These are phyloP conservation scores for Pilobolus umbonatus DNA, from an alignment of 192 early-diverging fungal genomes.

Conservation along the genomic window DNA sequence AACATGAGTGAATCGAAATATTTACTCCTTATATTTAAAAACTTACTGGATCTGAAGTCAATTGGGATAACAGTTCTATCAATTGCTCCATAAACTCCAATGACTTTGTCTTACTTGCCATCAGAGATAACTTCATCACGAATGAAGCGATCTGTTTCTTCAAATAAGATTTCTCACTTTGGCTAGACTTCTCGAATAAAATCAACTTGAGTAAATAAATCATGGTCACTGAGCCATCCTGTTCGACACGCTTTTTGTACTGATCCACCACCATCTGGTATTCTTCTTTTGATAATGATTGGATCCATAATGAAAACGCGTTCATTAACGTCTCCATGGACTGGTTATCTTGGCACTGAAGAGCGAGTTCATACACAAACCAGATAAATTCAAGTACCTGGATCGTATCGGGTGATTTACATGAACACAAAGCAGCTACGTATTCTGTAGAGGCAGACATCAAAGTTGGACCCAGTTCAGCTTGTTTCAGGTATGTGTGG, in stretches of 20 bases:
- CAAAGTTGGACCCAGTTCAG: conserved; percentile 2
- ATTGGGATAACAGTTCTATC: conserved; percentile 33
- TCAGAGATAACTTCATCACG: conserved; percentile 32
- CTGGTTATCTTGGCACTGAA: neutral
- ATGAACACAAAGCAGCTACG: conserved; percentile 17
- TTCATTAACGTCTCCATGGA: neutral
- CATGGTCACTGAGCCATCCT: neutral
- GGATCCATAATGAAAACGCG: conserved; percentile 13
- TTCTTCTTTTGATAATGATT: conserved; percentile 10
- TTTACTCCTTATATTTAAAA: too few relatives aligned
- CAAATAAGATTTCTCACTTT: conserved; percentile 39
- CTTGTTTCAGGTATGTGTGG: neutral
- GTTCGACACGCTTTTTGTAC: conserved; percentile 10
- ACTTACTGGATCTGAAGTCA: conserved; percentile 33
- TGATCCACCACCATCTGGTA: conserved; percentile 6
- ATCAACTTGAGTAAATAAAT: neutral
- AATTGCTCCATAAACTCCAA: conserved; percentile 28
- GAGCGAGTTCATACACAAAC: conserved; percentile 25
- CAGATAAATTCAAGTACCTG: conserved; percentile 19
- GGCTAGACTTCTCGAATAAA: neutral
- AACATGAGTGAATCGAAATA: neutral
- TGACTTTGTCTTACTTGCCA: conserved; percentile 35
- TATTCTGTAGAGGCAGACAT: conserved; percentile 11
- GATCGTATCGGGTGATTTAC: conserved; percentile 11
- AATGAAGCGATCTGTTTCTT: conserved; percentile 34